These are phyloP conservation scores for Phytomonas francai DNA, from an alignment of 208 protist species.

Conservation along the genomic window DNA sequence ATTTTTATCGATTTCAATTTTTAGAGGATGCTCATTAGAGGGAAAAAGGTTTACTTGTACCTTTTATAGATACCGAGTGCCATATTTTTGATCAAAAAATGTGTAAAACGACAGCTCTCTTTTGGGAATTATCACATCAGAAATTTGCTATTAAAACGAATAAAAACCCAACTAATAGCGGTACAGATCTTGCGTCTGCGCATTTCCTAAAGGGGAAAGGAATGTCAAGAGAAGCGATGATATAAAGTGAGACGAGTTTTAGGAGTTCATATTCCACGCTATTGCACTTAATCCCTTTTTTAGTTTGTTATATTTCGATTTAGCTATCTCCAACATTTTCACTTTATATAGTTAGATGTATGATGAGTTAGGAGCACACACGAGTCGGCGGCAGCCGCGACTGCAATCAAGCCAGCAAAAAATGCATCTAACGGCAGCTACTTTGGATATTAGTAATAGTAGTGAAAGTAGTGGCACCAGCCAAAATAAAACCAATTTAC, in stretches of 20 bases:
- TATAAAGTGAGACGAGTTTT: too few relatives aligned
- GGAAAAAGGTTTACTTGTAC: background rate
- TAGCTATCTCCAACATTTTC: background rate
- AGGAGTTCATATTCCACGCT: background rate
- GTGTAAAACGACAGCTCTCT: background rate
- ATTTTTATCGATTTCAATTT: background rate
- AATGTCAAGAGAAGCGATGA: background rate
- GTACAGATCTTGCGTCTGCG: background rate
- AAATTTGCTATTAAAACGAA: background rate
- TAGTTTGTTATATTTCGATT: background rate
- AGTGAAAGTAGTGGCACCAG: background rate
- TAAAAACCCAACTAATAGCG: background rate
- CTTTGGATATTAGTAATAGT: background rate
- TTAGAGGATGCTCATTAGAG: background rate
- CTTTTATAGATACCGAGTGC: background rate
- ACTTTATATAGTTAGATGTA: slow-evolving; percentile 1
- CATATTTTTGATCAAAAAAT: background rate
- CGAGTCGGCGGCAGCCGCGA: slow-evolving; percentile 3
- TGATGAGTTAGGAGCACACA: slow-evolving; percentile 1
- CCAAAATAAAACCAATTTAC: background rate
- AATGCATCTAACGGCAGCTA: background rate
- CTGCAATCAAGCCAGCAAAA: background rate
- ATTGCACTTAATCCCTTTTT: background rate
- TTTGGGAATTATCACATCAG: background rate
- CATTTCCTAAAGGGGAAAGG: background rate